Conservation (phyloP, 73 alveolate species). For the Paraurostyla sp. region DNA sequence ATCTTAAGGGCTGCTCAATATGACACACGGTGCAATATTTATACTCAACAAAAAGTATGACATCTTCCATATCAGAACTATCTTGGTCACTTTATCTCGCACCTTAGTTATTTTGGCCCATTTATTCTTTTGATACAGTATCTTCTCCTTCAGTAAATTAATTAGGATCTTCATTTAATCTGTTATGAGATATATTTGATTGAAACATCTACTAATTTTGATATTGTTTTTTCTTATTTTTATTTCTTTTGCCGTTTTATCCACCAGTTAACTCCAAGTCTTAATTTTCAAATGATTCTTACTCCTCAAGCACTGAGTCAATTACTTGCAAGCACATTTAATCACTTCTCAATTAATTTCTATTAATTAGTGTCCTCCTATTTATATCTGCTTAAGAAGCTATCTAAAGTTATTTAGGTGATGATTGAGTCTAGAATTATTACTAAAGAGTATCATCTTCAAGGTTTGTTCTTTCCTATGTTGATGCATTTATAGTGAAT, state of each 20-base stretch:
- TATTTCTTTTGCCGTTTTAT: neutral
- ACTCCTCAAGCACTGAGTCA: conserved; percentile 46
- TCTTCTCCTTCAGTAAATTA: neutral
- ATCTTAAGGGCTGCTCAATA: conserved; percentile 82
- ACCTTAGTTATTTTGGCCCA: neutral
- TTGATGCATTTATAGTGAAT: conserved; percentile 36
- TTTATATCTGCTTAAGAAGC: neutral
- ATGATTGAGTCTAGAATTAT: neutral
- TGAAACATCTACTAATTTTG: neutral
- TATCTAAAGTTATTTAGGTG: neutral
- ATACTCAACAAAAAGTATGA: conserved; percentile 58
- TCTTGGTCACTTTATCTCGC: neutral
- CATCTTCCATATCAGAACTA: conserved; percentile 41
- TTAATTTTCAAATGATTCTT: conserved; percentile 16
- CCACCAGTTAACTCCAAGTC: neutral
- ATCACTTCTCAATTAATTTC: conserved; percentile 30
- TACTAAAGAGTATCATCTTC: conserved; percentile 2
- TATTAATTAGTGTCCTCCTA: neutral
- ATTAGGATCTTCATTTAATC: conserved; percentile 8
- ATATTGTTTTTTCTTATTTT: neutral
- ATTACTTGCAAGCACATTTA: conserved; percentile 20
- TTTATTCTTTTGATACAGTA: no score
- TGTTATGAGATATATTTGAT: conserved; percentile 25
- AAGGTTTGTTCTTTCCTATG: conserved; percentile 54
- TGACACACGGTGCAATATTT: conserved; percentile 79